These are phyloP conservation scores for Fusarium irregulare DNA, from an alignment of 2,329 filamentous ascomycete species.

Conservation along the genomic window DNA sequence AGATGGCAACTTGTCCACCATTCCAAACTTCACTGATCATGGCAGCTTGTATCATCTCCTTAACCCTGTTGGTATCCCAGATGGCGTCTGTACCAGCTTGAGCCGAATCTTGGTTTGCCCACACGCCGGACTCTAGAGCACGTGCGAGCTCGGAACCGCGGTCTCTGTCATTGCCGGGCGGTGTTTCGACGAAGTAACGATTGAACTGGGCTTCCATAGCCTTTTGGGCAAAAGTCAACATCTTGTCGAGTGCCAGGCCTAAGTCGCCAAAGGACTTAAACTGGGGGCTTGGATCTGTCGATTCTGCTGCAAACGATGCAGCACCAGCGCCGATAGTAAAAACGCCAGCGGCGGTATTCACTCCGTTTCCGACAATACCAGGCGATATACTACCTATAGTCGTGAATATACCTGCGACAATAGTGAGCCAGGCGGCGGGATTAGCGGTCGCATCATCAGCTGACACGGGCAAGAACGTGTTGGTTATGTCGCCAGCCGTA, in stretches of 20 bases:
- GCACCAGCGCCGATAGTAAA: conserved; percentile 2
- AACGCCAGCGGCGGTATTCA: not conserved
- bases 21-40: conserved; percentile 13
- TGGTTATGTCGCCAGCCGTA: no score
- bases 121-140: not conserved
- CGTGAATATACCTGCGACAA: not conserved
- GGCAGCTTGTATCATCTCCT: not conserved
- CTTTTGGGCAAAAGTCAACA: not conserved
- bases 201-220: not conserved
- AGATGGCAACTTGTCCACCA: not conserved
- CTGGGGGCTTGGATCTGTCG: no score
- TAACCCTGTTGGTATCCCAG: not conserved
- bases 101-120: not conserved
- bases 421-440: conserved; percentile 1
- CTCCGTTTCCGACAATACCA: not conserved
- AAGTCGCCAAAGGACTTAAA: not conserved
- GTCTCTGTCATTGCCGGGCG: not conserved
- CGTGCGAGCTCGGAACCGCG: not conserved
- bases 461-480: not conserved
- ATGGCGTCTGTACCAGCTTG: not conserved
- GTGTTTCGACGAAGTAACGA: not conserved
- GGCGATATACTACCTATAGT: not conserved
- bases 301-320: not conserved
- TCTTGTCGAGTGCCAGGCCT: not conserved
- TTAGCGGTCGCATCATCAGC: not conserved